A percentile compares a stretch with the other conserved stretches of the same genome.
phyloP scores from a whole-genome alignment of 2,329 filamentous ascomycete species.

The Capronia coronata region DNA sequence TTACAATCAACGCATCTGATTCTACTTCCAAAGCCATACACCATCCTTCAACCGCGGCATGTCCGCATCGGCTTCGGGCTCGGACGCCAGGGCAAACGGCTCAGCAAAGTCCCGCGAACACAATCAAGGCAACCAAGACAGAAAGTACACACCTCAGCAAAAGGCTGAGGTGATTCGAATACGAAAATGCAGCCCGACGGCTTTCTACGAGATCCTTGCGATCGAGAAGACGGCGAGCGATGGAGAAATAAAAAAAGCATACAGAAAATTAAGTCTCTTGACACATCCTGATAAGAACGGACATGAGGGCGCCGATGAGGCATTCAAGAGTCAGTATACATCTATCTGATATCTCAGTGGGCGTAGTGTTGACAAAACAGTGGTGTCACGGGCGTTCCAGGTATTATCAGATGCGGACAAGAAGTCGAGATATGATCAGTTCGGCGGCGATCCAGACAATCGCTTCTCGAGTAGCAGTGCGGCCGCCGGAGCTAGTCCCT shows the following conservation, averaged over 20 bases:
- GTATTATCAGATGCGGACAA: slow-evolving; percentile 91
- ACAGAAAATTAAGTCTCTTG: slow-evolving; percentile 84
- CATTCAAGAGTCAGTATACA: slow-evolving; percentile 72
- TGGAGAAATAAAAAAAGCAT: slow-evolving; percentile 91
- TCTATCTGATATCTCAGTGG: neutral
- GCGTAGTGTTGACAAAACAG: slow-evolving; percentile 33
- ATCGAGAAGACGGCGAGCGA: slow-evolving; percentile 65
- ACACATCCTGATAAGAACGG: slow-evolving; percentile 99
- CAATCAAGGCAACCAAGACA: slow-evolving; percentile 46
- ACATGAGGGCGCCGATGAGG: slow-evolving; percentile 89
- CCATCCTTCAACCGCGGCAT: slow-evolving; percentile 20
- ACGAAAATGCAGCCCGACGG: slow-evolving; percentile 72
- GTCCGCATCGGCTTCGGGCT: slow-evolving; percentile 43
- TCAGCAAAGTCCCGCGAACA: slow-evolving; percentile 42
- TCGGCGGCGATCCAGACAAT: slow-evolving; percentile 86
- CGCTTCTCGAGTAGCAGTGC: slow-evolving; percentile 59
- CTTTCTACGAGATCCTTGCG: slow-evolving; percentile 91
- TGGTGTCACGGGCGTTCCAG: slow-evolving; percentile 90
- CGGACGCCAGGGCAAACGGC: slow-evolving; percentile 38
- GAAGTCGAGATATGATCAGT: slow-evolving; percentile 78
- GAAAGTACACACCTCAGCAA: slow-evolving; percentile 76
- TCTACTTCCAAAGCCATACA: neutral
- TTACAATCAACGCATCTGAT: neutral
- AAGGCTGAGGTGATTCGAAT: slow-evolving; percentile 87
- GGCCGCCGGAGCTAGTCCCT: slow-evolving; percentile 39